These are phyloP conservation scores for Teratosphaeria gauchensis DNA, from an alignment of 2,329 filamentous ascomycete genomes.

Conservation along the genomic window DNA sequence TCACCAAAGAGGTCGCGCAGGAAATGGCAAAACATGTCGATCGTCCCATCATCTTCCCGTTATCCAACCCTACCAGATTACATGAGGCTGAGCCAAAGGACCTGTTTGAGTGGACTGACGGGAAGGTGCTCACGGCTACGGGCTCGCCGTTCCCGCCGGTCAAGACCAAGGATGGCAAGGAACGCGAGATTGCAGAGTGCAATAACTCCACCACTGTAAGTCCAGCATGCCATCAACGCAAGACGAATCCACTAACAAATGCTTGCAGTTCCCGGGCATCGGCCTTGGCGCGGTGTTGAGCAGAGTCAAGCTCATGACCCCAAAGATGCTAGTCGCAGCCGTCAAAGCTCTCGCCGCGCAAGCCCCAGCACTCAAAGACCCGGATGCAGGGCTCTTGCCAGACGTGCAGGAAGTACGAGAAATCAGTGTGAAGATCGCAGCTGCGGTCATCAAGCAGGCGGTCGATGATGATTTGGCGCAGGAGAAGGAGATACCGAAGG, in stretches of 20 bases:
- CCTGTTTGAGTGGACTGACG: slow-evolving; percentile 67
- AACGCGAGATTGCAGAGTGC: slow-evolving; percentile 63
- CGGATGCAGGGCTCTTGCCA: slow-evolving; percentile 59
- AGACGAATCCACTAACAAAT: not conserved
- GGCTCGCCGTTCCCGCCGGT: slow-evolving; percentile 75
- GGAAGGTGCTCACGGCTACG: slow-evolving; percentile 69
- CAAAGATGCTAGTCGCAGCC: slow-evolving; percentile 74
- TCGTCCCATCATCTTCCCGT: slow-evolving; percentile 75
- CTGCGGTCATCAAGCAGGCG: slow-evolving; percentile 62
- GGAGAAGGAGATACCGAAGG: slow-evolving; percentile 53
- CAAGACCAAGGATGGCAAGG: slow-evolving; percentile 41
- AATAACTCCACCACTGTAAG: slow-evolving; percentile 65
- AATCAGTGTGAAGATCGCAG: slow-evolving; percentile 69
- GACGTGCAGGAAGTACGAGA: slow-evolving; percentile 65
- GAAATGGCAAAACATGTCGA: slow-evolving; percentile 68
- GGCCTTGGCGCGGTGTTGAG: slow-evolving; percentile 69
- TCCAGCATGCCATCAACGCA: not conserved
- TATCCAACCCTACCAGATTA: slow-evolving; percentile 75
- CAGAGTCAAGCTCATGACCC: slow-evolving; percentile 56
- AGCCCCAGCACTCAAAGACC: slow-evolving; percentile 59
- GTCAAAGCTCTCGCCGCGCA: slow-evolving; percentile 61
- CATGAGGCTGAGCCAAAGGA: slow-evolving; percentile 75
- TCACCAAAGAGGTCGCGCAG: slow-evolving; percentile 62
- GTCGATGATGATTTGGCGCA: slow-evolving; percentile 59
- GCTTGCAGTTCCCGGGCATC: slow-evolving; percentile 60